Evolutionary conservation across 768 basidiomycete genomes (phyloP), one percentile per base, ranked within the genome.

Genomic region (Scleroderma bovista): DNA sequence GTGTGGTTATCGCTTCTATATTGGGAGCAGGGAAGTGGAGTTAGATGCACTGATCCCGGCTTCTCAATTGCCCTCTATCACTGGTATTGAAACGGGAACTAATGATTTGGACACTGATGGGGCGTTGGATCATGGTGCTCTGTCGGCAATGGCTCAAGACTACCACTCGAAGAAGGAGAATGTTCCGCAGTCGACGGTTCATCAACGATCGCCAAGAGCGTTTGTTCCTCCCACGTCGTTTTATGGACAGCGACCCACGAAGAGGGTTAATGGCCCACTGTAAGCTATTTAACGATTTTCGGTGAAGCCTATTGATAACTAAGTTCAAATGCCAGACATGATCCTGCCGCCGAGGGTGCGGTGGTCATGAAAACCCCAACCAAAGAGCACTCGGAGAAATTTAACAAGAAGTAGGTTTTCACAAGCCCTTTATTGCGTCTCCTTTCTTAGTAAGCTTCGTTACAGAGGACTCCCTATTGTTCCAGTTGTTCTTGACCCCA

Each of bases 401-500:
- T 75, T 60, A 92, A 90, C 65, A 84, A 80, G 63, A 86, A 81
- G 89, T 90, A 46, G 19, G 63, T 48, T 40, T 36, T 41, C 3
- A 33, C 42, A n/a, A n/a, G 45, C 38, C 9, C 26, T 9, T 44
- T 31, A 47, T 31, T 29, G 19, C 17, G 36, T 34, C 39, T 58
- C 33, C 48, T 48, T 3, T 33, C 31, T 52, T 45, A 16, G 32
- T 19, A 22, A 11, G 10, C 34, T 13, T 36, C n/a, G 34, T n/a
- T 29, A 12, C 47, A 93, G 91, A 62, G 73, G 78, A 48, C 58
- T 77, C 12, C 75, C 83, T 5, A 64, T 93, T 11, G 77, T 89
- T 11, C 78, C 84, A 47, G 94, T 98, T 4, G 94, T 98, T 2
- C 64, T 99, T 24, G 95, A 98, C 63, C 95, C 94, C 2, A 69